A percentile compares a stretch with the other conserved stretches of the same genome.
Conservation (phyloP, 768 basidiomycete species). For the Boletellus sp. region DNA sequence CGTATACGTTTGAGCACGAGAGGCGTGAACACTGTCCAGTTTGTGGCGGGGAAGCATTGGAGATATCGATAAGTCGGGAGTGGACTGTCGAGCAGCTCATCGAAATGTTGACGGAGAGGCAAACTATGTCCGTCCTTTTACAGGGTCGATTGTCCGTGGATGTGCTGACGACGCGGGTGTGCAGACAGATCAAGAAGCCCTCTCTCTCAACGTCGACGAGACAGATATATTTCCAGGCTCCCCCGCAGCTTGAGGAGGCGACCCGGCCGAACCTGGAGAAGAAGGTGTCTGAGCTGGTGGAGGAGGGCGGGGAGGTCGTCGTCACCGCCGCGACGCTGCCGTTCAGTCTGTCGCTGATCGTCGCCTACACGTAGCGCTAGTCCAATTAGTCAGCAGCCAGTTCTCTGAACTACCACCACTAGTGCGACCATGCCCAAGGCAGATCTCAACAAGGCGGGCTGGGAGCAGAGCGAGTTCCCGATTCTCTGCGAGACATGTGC, state of each 20-base stretch:
- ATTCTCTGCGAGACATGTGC: slow-evolving; percentile 91
- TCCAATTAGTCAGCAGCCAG: slow-evolving; percentile 27
- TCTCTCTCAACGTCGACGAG: slow-evolving; percentile 75
- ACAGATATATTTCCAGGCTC: slow-evolving; percentile 91
- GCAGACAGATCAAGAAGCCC: slow-evolving; percentile 94
- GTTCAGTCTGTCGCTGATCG: slow-evolving; percentile 72
- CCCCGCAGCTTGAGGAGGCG: slow-evolving; percentile 83
- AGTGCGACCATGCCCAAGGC: slow-evolving; percentile 71
- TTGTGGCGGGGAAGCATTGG: slow-evolving; percentile 87
- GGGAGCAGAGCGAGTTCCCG: slow-evolving; percentile 92
- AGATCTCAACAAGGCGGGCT: slow-evolving; percentile 94
- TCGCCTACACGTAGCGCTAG: slow-evolving; percentile 46
- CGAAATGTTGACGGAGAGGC: slow-evolving; percentile 80
- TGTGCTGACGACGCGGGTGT: not conserved
- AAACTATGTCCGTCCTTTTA: slow-evolving; percentile 71
- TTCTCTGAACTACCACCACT: not conserved
- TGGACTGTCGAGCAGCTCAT: slow-evolving; percentile 85
- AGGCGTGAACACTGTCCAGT: slow-evolving; percentile 92
- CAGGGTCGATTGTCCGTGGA: slow-evolving; percentile 1
- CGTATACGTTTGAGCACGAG: slow-evolving; percentile 96
- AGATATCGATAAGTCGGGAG: slow-evolving; percentile 64
- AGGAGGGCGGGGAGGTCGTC: slow-evolving; percentile 70
- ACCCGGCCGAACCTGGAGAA: slow-evolving; percentile 91
- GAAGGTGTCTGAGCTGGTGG: slow-evolving; percentile 77
- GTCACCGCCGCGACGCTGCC: slow-evolving; percentile 90